Evolutionary conservation across 805 yeast genomes (phyloP), one percentile per base, ranked within the genome.

Genomic region (Kazachstania viticola): DNA sequence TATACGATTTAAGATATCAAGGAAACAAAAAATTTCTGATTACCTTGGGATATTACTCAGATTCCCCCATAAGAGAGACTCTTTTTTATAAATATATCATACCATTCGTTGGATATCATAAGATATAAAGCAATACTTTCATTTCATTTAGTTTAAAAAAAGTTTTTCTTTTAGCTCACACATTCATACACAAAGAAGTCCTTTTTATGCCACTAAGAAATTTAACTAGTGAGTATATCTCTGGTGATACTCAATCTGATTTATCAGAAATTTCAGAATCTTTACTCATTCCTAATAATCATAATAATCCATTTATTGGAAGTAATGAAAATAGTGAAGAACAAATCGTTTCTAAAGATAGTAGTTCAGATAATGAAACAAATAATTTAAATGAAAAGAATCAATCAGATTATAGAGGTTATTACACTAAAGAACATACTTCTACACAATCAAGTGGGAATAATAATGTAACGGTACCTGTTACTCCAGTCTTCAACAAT

Each of bases 391-490:
- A 28, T 9, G 17, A 21, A 17, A 31, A 30, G 18, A n/a, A 21
- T 6, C 14, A 39, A 11, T 41, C 49, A 13, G 55, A 50, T 29
- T 54, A 54, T 37, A 45, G 42, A 29, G 59, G 59, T 18, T 54
- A 51, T 31, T 54, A 52, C 32, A 45, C 59, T 9, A 48, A 43
- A 31, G 36, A 34, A 36, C 34, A 15, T 30, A 40, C 17, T 15
- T 21, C n/a, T 7, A 15, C 28, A 17, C 30, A 35, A 19, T 33
- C 32, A 21, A 37, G 31, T 24, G 34, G 38, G 18, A 30, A 18
- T 14, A 19, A 14, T 15, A 28, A 22, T 27, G 27, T n/a, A 11
- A 12, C 16, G 9, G 12, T 7, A 18, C 24, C 11, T 13, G 17
- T 24, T 25, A 12, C 6, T 17, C 12, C 33, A 13, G 25, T n/a